Conservation (phyloP, 345 rosid genomes). For the Eucalyptus tenuipes region DNA sequence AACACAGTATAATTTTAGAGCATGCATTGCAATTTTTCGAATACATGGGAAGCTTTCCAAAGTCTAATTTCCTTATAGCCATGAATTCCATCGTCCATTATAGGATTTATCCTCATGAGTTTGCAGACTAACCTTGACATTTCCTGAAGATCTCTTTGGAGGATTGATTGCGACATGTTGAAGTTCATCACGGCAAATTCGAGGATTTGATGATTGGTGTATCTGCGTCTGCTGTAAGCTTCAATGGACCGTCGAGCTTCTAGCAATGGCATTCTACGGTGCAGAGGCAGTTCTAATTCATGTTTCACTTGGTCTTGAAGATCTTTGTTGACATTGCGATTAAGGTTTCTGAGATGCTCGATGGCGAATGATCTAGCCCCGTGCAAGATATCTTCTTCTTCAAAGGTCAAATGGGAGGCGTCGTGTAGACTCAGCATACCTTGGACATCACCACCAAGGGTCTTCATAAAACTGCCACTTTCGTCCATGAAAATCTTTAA, state of each 20-base stretch:
- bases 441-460: background rate
- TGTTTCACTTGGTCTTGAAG: slow-evolving; percentile 1
- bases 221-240: background rate
- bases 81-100: background rate
- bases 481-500: slow-evolving; percentile 10
- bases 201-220: background rate
- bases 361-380: background rate
- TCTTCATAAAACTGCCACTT: background rate
- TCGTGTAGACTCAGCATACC: slow-evolving; percentile 25
- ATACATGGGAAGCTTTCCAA: background rate
- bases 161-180: slow-evolving; percentile 17
- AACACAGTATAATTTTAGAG: background rate
- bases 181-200: slow-evolving; percentile 22
- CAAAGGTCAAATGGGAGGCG: slow-evolving; percentile 10
- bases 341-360: background rate
- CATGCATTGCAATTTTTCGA: background rate
- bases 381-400: slow-evolving; percentile 18
- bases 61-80: background rate
- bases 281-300: slow-evolving; percentile 18
- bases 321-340: background rate
- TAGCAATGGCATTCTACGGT: slow-evolving; percentile 1
- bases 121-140: background rate
- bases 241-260: slow-evolving; percentile 23
- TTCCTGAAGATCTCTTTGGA: slow-evolving; percentile 13
- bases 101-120: background rate